phyloP scores from a whole-genome alignment of 176 grass and related monocot genomes.

The Juncus inflexus region DNA sequence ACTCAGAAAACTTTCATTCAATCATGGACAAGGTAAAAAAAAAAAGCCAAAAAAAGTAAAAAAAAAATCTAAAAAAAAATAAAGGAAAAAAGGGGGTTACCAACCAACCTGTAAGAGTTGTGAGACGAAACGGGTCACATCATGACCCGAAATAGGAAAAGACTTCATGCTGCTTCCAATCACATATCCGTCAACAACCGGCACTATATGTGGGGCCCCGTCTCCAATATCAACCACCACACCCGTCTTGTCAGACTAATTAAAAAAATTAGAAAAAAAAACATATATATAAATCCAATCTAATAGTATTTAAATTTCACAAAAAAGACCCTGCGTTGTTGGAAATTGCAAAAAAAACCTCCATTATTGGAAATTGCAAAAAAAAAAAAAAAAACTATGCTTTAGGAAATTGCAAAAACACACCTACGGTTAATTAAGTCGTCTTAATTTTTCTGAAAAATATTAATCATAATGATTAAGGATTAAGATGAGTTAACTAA shows the following conservation, averaged over 20 bases:
- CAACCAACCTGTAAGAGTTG: conserved; percentile 78
- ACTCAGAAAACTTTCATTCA: background rate
- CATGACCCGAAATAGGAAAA: conserved; percentile 81
- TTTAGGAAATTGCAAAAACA: too few species aligned
- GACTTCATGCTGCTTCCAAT: conserved; percentile 99
- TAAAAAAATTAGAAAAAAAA: too few species aligned
- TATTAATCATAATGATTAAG: too few species aligned
- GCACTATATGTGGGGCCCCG: conserved; percentile 78
- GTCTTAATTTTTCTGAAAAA: too few species aligned
- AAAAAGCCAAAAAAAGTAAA: conserved; percentile 13
- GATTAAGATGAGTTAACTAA: too few species aligned
- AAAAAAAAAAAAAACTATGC: background rate
- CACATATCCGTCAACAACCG: conserved; percentile 94
- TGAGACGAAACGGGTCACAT: conserved; percentile 74
- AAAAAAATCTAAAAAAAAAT: background rate
- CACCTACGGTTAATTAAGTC: too few species aligned
- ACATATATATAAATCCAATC: conserved; percentile 37
- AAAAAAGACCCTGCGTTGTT: background rate
- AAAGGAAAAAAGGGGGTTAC: background rate
- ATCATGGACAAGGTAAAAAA: background rate
- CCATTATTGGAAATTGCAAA: background rate
- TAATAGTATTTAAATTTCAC: background rate
- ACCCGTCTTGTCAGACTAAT: conserved; percentile 99
- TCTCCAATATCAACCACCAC: conserved; percentile 97
- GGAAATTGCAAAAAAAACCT: background rate